phyloP scores from a whole-genome alignment of 2,329 filamentous ascomycete genomes.

The Epichloe gansuensis region DNA sequence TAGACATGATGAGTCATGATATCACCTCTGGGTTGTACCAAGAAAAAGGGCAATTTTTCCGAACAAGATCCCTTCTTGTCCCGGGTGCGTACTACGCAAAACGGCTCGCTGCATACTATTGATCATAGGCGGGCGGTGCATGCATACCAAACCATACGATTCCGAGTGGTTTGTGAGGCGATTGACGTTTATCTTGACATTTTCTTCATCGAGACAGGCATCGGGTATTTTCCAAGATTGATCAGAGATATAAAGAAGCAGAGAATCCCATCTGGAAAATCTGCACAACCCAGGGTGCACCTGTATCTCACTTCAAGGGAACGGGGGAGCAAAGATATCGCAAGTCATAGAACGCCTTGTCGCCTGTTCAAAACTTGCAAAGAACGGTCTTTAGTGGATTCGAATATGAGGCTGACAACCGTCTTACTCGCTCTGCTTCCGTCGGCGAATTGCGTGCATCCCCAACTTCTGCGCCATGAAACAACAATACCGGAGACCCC shows the following conservation, averaged over 20 bases:
- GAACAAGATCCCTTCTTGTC: not conserved
- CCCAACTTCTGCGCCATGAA: not conserved
- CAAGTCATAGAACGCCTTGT: not conserved
- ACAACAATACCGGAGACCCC: not conserved
- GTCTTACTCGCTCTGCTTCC: not conserved
- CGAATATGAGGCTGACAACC: not conserved
- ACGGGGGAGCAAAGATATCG: not conserved
- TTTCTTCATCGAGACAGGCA: not conserved
- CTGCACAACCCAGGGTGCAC: not conserved
- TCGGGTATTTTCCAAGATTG: not conserved
- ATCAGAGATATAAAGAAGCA: not conserved
- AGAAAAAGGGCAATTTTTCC: not conserved
- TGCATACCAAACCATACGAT: not conserved
- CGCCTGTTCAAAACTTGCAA: not conserved
- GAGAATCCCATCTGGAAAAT: not conserved
- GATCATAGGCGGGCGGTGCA: not conserved
- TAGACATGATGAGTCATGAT: not conserved
- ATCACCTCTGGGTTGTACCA: not conserved
- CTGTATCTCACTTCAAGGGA: not conserved
- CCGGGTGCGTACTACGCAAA: not conserved
- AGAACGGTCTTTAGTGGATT: not conserved
- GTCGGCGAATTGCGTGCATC: not conserved
- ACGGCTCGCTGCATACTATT: not conserved
- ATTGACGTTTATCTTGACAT: not conserved
- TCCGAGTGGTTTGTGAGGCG: not conserved